These are phyloP conservation scores for Solanum tarijense DNA, from an alignment of 257 asterid species.

Conservation along the genomic window DNA sequence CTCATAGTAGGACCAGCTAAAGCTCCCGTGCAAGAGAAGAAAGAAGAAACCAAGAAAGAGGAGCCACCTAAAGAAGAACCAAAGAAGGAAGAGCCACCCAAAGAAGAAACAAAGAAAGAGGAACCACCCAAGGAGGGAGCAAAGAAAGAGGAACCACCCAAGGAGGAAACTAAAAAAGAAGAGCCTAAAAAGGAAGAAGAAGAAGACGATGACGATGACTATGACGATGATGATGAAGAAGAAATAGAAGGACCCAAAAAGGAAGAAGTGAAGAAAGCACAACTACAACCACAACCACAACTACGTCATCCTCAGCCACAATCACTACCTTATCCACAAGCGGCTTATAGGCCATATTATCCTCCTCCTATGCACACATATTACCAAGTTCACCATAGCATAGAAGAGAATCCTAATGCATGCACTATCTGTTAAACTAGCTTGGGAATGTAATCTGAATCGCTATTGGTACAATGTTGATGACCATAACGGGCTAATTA, in stretches of 20 bases:
- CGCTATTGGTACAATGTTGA: not conserved
- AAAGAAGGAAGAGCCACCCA: not conserved
- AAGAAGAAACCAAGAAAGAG: not conserved
- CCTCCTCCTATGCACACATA: slow-evolving; percentile 38
- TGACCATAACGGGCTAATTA: not conserved
- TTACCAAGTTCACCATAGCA: slow-evolving; percentile 43
- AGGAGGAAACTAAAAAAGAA: slow-evolving; percentile 16
- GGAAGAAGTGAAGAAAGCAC: not conserved
- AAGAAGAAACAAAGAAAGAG: slow-evolving; percentile 22
- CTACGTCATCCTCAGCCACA: not conserved
- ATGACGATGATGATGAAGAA: not conserved
- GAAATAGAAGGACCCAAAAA: slow-evolving; percentile 10
- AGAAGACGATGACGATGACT: not conserved
- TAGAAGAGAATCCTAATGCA: slow-evolving; percentile 64
- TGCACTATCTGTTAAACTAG: slow-evolving; percentile 30
- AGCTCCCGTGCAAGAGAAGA: slow-evolving; percentile 33
- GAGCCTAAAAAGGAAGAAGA: slow-evolving; percentile 8
- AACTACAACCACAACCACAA: not conserved
- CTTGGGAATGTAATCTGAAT: not conserved
- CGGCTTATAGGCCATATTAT: slow-evolving; percentile 20
- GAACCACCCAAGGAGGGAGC: slow-evolving; percentile 21
- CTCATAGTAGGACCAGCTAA: slow-evolving; percentile 37
- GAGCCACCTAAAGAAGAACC: not conserved
- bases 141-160: slow-evolving; percentile 15
- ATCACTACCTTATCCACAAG: not conserved